Evolutionary conservation across 495 filamentous ascomycete genomes (phyloP), one percentile per base, ranked within the genome.

Genomic region (Talaromyces adpressus): DNA sequence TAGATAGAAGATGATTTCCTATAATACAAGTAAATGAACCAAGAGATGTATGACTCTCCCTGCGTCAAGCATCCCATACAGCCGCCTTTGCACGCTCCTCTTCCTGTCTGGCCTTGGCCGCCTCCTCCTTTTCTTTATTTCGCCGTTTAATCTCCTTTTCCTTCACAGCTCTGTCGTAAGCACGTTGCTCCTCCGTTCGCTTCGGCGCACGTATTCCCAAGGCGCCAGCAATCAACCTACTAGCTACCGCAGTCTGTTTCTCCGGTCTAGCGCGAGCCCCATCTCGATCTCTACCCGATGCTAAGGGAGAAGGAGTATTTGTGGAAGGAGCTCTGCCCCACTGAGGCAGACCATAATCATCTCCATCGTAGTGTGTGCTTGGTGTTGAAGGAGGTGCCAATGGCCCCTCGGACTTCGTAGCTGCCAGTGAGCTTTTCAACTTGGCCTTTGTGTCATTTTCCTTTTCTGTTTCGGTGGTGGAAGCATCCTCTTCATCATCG

Each of bases 171-270:
- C 81, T 81, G 70, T 98, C 94, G 72, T 96, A 98, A 65, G 89
- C 89, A 63, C 81, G 79, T 80, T 96, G 88, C 76, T 97, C 93
- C 69, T 96, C 91, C 11, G 90, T 97, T 70, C 83, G 81, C 79
- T 85, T 89, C 30, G 90, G 91, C 36, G 90, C 85, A 64, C 85
- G 84, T 47, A 98, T 84, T 4, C 94, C 94, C 68, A 98, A 77
- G 6, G 89, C 94, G 23, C 86, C 90, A 0, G 92, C 91, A 70
- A 98, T 97, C 87, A 98, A 80, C 66, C 94, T 81, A 62, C 89
- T 84, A 27, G 94, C 94, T 51, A 93, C 91, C 2, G 92, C 91
- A 64, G 93, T 94, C 63, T 93, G 93, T 76, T 94, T 98, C 76
- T 95, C 92, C 0, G 92, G 94, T 62, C 92, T 73, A 52, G 65